A percentile compares a stretch with the other conserved stretches of the same genome.
Conservation (phyloP, 2,329 filamentous ascomycete species). For the Dothiorella sarmentorum region DNA sequence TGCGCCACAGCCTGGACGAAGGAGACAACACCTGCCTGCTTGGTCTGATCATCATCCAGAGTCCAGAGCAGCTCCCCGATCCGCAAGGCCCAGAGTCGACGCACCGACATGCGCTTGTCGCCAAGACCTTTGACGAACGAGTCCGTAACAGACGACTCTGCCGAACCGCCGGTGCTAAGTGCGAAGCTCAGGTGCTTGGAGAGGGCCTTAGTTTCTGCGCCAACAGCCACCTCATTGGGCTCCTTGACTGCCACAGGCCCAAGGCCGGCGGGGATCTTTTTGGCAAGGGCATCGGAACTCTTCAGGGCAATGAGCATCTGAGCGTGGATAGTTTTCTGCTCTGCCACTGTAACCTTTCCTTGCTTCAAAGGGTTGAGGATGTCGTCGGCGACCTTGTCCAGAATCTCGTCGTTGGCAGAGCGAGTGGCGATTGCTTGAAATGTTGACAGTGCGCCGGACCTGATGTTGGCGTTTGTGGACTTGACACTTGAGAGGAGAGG, state of each 20-base stretch:
- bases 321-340: conserved; percentile 79
- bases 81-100: conserved; percentile 76
- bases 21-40: conserved; percentile 44
- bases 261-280: conserved; percentile 64
- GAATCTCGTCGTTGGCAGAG: conserved; percentile 55
- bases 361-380: conserved; percentile 74
- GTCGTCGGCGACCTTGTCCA: conserved; percentile 72
- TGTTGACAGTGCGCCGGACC: conserved; percentile 69
- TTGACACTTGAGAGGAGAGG: conserved; percentile 86
- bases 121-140: conserved; percentile 74
- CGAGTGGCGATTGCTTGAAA: conserved; percentile 68
- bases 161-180: conserved; percentile 56
- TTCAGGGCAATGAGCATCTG: conserved; percentile 71
- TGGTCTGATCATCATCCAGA: conserved; percentile 47
- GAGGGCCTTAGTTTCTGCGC: conserved; percentile 70
- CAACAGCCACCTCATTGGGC: conserved; percentile 78
- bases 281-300: conserved; percentile 59
- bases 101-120: conserved; percentile 77
- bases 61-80: conserved; percentile 68
- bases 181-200: conserved; percentile 62
- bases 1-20: conserved; percentile 51
- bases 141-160: conserved; percentile 67
- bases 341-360: conserved; percentile 77
- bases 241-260: conserved; percentile 73
- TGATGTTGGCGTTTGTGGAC: conserved; percentile 77